Evolutionary conservation across 2,329 filamentous ascomycete genomes (phyloP).

Genomic region (Metarhizium humberi): DNA sequence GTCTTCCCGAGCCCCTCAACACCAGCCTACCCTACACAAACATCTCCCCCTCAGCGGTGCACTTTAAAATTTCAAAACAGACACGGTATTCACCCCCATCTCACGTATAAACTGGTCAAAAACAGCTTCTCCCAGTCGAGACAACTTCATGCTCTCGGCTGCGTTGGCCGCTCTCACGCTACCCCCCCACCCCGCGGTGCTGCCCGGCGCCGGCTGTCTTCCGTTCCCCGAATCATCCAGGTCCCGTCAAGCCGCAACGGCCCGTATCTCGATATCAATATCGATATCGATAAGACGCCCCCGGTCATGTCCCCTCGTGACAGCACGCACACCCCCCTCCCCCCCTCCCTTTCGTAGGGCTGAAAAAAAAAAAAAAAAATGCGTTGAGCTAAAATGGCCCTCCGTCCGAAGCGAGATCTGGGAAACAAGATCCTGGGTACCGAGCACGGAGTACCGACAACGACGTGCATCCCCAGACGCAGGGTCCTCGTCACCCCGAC

Average conservation of each 20-base stretch:
- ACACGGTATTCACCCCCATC: too few relatives aligned
- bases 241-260: background rate
- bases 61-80: too few relatives aligned
- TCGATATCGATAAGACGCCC: background rate
- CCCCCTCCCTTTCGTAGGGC: background rate
- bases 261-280: background rate
- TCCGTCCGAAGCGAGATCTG: background rate
- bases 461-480: background rate
- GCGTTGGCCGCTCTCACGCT: too few relatives aligned
- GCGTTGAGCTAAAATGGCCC: background rate
- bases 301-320: background rate
- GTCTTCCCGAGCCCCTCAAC: too few relatives aligned
- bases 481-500: background rate
- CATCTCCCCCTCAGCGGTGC: too few relatives aligned
- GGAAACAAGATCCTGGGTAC: background rate
- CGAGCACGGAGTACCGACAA: background rate
- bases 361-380: background rate
- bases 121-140: too few relatives aligned
- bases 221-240: background rate
- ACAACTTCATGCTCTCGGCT: too few relatives aligned
- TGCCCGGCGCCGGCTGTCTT: background rate
- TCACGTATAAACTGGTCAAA: too few relatives aligned
- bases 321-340: background rate
- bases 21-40: too few relatives aligned
- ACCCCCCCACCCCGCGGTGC: background rate